Conservation (phyloP, 106 monocot species). For the Cymbidium sinense region DNA sequence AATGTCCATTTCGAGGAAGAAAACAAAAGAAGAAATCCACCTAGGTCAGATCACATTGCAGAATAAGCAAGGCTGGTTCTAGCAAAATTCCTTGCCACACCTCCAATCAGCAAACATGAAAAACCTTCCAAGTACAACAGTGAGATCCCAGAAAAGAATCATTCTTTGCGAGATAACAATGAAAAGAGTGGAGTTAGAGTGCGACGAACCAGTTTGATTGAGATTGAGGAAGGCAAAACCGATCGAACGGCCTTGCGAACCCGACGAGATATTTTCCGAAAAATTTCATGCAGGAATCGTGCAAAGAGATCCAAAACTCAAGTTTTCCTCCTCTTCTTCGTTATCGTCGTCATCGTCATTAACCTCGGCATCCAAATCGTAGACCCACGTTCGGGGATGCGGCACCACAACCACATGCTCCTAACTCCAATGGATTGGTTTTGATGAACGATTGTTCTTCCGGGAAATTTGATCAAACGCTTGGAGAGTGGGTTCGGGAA, state of each 20-base stretch:
- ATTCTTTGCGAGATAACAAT: neutral
- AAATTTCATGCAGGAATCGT: slow-evolving; percentile 55
- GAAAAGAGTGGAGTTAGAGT: neutral
- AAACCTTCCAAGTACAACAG: neutral
- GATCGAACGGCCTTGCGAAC: slow-evolving; percentile 63
- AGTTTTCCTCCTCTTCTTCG: slow-evolving; percentile 42
- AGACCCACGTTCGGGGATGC: slow-evolving; percentile 48
- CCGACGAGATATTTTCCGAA: slow-evolving; percentile 60
- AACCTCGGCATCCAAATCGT: slow-evolving; percentile 28
- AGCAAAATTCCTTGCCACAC: neutral
- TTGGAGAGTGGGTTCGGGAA: neutral
- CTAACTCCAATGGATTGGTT: slow-evolving; percentile 7
- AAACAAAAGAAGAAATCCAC: neutral
- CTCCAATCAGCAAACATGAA: neutral
- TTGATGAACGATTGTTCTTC: neutral
- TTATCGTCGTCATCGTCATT: slow-evolving; percentile 60
- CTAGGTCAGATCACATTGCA: neutral
- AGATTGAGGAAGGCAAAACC: slow-evolving; percentile 62
- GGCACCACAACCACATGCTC: slow-evolving; percentile 45
- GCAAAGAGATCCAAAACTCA: slow-evolving; percentile 76
- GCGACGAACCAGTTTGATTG: slow-evolving; percentile 59
- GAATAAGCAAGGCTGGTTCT: too few relatives aligned
- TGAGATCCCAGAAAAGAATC: neutral
- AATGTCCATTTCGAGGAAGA: neutral
- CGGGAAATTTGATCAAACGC: neutral